phyloP scores from a whole-genome alignment of 2,329 filamentous ascomycete genomes.

The Claviceps sp. region DNA sequence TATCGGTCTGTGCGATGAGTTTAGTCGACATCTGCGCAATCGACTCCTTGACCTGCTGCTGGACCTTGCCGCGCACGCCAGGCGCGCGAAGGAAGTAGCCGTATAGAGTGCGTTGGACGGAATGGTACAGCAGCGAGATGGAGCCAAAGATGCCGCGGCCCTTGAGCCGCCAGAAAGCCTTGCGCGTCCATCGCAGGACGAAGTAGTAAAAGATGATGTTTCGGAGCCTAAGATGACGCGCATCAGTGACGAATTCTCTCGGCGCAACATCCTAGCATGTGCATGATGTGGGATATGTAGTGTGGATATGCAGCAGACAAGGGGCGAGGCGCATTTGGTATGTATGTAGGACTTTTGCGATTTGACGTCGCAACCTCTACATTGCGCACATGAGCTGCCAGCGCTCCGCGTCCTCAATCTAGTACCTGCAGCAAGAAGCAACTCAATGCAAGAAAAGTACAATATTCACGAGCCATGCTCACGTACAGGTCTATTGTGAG shows the following conservation, averaged over 20 bases:
- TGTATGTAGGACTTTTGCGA: not conserved
- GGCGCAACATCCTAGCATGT: no score
- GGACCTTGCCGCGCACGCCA: slow-evolving; percentile 73
- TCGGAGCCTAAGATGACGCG: slow-evolving; percentile 39
- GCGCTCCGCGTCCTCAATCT: not conserved
- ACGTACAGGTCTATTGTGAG: slow-evolving; percentile 58
- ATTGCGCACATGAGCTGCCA: not conserved
- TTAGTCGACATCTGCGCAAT: slow-evolving; percentile 72
- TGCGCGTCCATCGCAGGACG: slow-evolving; percentile 68
- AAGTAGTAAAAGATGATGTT: slow-evolving; percentile 87
- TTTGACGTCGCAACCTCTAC: not conserved
- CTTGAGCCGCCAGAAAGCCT: slow-evolving; percentile 69
- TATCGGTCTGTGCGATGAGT: slow-evolving; percentile 61
- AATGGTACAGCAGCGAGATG: slow-evolving; percentile 57
- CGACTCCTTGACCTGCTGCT: slow-evolving; percentile 69
- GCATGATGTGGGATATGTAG: not conserved
- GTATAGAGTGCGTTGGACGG: slow-evolving; percentile 61
- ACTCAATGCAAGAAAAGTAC: not conserved
- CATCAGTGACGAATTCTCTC: not conserved
- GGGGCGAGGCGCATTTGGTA: not conserved
- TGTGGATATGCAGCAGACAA: not conserved
- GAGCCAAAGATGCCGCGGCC: slow-evolving; percentile 80
- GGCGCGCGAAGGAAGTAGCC: slow-evolving; percentile 76
- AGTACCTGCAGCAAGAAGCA: not conserved
- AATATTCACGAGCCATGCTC: not conserved